These are phyloP conservation scores for Leonotis leonurus DNA, from an alignment of 257 asterid genomes.

Conservation along the genomic window DNA sequence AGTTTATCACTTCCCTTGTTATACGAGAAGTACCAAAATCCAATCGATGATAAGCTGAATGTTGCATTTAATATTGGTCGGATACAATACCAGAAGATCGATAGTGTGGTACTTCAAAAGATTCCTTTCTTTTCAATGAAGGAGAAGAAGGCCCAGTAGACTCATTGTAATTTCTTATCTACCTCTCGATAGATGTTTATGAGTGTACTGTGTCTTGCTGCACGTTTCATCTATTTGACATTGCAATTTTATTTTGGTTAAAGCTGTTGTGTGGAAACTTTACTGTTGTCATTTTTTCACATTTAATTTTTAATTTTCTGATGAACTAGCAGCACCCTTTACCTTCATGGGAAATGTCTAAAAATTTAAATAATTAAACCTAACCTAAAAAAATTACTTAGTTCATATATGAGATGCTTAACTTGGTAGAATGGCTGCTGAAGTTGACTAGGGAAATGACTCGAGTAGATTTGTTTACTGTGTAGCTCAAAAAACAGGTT, in stretches of 20 bases:
- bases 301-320: no score
- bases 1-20: slow-evolving; percentile 64
- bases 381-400: background rate
- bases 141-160: slow-evolving; percentile 72
- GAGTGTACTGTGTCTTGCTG: background rate
- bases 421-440: background rate
- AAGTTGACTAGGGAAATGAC: background rate
- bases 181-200: background rate
- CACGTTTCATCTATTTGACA: background rate
- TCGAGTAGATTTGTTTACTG: background rate
- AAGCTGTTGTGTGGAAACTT: background rate
- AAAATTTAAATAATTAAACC: background rate
- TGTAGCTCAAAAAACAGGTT: background rate
- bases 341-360: background rate
- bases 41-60: slow-evolving; percentile 60
- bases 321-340: no score
- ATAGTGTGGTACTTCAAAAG: slow-evolving; percentile 41
- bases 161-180: slow-evolving; percentile 22
- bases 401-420: background rate
- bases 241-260: slow-evolving; percentile 3
- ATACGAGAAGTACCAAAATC: slow-evolving; percentile 73
- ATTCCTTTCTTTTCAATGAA: slow-evolving; percentile 44
- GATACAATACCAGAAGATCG: slow-evolving; percentile 47
- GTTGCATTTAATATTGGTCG: slow-evolving; percentile 36
- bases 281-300: background rate